Percentiles rank a stretch among this genome's conserved stretches.
phyloP scores from a whole-genome alignment of 768 basidiomycete genomes.

The Tubosaeta sp. region DNA sequence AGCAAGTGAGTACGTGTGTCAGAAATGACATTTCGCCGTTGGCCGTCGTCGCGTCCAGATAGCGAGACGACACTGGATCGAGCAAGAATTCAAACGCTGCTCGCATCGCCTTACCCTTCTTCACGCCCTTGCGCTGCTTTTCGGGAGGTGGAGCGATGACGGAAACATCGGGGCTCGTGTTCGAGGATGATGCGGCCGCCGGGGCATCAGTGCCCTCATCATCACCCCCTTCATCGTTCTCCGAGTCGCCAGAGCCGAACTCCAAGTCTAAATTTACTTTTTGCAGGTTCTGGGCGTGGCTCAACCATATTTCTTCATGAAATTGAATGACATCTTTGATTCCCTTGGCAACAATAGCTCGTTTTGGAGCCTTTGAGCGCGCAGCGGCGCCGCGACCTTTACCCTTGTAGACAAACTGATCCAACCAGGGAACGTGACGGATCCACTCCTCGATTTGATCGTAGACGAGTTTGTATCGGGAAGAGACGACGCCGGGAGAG shows the following conservation, averaged over 20 bases:
- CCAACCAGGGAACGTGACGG: conserved; percentile 69
- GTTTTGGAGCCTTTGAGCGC: conserved; percentile 57
- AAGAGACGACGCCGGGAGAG: conserved; percentile 54
- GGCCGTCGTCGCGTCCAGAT: conserved; percentile 8
- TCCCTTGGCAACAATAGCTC: conserved; percentile 61
- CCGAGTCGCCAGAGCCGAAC: conserved; percentile 26
- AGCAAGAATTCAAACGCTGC: conserved; percentile 55
- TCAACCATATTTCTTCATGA: conserved; percentile 56
- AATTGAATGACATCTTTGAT: conserved; percentile 68
- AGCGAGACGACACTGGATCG: conserved; percentile 45
- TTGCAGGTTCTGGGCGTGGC: conserved; percentile 33
- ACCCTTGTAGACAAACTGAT: conserved; percentile 44
- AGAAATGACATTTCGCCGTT: conserved; percentile 34
- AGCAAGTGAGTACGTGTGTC: conserved; percentile 52
- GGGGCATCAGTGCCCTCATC: conserved; percentile 8
- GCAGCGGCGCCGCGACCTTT: conserved; percentile 34
- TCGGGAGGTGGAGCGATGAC: conserved; percentile 8
- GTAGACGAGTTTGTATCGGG: conserved; percentile 63
- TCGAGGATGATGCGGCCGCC: conserved; percentile 12
- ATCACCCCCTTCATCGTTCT: conserved; percentile 29
- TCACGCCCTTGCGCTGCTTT: conserved; percentile 31
- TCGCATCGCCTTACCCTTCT: conserved; percentile 30
- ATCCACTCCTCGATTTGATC: conserved; percentile 58
- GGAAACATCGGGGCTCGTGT: neutral
- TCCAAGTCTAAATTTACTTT: conserved; percentile 39